A percentile compares a stretch with the other conserved stretches of the same genome.
Conservation (phyloP, 352 stramenopile genomes). For the Pythium inflatum region DNA sequence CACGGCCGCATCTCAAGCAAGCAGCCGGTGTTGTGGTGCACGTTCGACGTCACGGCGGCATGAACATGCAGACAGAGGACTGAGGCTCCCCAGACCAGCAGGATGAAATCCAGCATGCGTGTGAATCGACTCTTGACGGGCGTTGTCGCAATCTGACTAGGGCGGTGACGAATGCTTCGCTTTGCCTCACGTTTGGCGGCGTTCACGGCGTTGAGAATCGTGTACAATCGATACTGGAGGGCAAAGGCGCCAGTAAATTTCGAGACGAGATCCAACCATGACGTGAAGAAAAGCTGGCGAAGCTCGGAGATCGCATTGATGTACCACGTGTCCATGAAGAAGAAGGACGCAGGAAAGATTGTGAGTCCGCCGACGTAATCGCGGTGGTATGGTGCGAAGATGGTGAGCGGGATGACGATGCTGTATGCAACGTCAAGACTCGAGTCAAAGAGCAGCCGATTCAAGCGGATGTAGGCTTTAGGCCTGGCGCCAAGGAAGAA, state of each 20-base stretch:
- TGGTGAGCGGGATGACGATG: conserved; percentile 7
- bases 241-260: background rate
- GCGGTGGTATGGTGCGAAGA: conserved; percentile 24
- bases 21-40: conserved; percentile 6
- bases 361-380: background rate
- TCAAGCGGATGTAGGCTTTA: background rate
- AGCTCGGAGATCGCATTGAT: conserved; percentile 1
- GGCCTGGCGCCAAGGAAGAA: background rate
- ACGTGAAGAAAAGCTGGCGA: conserved; percentile 26
- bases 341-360: background rate
- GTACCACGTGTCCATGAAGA: conserved; percentile 10
- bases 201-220: background rate
- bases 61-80: conserved; percentile 19
- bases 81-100: conserved; percentile 16
- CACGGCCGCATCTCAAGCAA: conserved; percentile 31
- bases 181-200: background rate
- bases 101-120: conserved; percentile 1
- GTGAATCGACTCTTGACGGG: background rate
- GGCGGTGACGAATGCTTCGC: too few species aligned
- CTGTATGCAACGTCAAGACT: conserved; percentile 9
- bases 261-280: conserved; percentile 20
- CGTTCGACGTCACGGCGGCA: background rate
- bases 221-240: background rate
- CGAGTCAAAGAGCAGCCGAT: background rate
- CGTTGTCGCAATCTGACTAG: too few species aligned